A percentile compares a stretch with the other conserved stretches of the same genome.
Evolutionary conservation across 768 basidiomycete species (phyloP).

Genomic region (Austroboletus eburneus): DNA sequence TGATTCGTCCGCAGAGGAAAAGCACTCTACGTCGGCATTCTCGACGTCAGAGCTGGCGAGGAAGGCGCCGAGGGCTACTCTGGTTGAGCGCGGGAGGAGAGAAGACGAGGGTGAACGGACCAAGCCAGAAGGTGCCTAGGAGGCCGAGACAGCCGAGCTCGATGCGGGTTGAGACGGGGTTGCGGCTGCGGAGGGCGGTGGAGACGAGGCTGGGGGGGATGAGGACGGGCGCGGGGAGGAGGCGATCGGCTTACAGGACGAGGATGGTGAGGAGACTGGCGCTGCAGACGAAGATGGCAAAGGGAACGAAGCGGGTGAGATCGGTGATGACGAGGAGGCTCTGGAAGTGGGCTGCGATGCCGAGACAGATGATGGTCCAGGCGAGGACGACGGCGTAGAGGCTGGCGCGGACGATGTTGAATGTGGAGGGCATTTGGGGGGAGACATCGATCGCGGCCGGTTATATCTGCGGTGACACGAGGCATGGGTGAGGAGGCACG

Average conservation of each 20-base stretch:
- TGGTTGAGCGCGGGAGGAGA: conserved; percentile 10
- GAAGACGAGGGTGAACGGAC: conserved; percentile 38
- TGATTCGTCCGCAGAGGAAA: conserved; percentile 48
- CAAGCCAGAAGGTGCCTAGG: conserved; percentile 74
- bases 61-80: conserved; percentile 67
- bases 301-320: conserved; percentile 85
- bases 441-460: no score
- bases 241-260: conserved; percentile 49
- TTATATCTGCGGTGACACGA: conserved; percentile 25
- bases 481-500: conserved; percentile 19
- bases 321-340: conserved; percentile 67
- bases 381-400: conserved; percentile 68
- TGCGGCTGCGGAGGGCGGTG: conserved; percentile 59
- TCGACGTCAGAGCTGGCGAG: conserved; percentile 72
- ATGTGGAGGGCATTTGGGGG: conserved; percentile 74
- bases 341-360: conserved; percentile 77
- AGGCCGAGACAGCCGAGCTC: conserved; percentile 71
- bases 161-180: conserved; percentile 74
- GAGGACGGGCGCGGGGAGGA: conserved; percentile 3
- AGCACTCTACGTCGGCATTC: conserved; percentile 80
- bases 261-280: conserved; percentile 65
- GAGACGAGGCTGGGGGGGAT: conserved; percentile 50
- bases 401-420: conserved; percentile 63
- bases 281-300: conserved; percentile 76
- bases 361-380: conserved; percentile 77